A percentile compares a stretch with the other conserved stretches of the same genome.
Conservation (phyloP, 176 grass and related monocot genomes). For the Aegilops umbellulata region DNA sequence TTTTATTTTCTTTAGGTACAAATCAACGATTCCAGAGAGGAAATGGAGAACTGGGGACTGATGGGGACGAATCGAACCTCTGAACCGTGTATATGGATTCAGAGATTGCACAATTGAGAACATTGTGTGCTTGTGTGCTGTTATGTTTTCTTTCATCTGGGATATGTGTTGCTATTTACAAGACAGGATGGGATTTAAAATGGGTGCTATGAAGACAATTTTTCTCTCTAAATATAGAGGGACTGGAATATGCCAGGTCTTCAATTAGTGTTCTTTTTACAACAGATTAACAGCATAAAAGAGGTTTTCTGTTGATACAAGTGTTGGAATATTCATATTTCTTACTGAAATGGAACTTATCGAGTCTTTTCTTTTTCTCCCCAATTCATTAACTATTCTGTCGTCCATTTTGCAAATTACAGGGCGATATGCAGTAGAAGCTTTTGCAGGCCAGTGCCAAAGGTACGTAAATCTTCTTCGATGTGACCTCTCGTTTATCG, state of each 20-base stretch:
- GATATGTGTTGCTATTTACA: neutral
- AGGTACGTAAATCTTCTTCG: constrained; percentile 10
- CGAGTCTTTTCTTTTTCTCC: no score
- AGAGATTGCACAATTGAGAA: neutral
- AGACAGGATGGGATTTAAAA: neutral
- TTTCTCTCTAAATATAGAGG: neutral
- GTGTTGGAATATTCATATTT: neutral
- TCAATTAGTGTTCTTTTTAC: neutral
- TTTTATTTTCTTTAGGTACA: neutral
- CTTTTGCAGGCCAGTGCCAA: constrained; percentile 7
- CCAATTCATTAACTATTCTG: no score
- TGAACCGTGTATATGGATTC: neutral
- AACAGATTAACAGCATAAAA: neutral
- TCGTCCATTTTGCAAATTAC: neutral
- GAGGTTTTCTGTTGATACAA: neutral
- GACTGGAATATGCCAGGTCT: neutral
- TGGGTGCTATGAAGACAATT: neutral
- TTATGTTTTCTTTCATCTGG: neutral
- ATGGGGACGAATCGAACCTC: neutral
- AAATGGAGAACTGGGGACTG: neutral
- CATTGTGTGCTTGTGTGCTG: neutral
- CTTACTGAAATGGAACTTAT: neutral
- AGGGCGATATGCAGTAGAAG: neutral
- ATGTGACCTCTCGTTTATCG: neutral
- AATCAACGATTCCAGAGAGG: neutral